Conservation (phyloP, 2,329 filamentous ascomycete genomes). For the Neospermospora avenae region DNA sequence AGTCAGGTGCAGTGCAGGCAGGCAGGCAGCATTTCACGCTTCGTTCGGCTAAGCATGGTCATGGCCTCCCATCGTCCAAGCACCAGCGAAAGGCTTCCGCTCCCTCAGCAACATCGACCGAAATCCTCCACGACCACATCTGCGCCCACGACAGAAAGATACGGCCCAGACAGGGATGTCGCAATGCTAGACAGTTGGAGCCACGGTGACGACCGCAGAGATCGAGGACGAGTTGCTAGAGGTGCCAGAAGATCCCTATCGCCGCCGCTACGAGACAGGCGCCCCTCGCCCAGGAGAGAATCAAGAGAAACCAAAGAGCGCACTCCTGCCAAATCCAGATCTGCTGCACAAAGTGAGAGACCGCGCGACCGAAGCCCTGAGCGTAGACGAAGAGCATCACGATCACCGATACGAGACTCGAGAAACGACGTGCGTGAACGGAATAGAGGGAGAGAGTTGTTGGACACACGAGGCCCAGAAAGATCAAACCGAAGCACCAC, state of each 20-base stretch:
- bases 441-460: conserved; percentile 36
- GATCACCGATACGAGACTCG: conserved; percentile 31
- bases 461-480: conserved; percentile 36
- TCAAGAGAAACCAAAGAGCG: conserved; percentile 30
- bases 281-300: conserved; percentile 33
- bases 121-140: not conserved
- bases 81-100: not conserved
- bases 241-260: conserved; percentile 39
- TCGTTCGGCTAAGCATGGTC: not conserved
- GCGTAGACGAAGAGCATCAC: conserved; percentile 31
- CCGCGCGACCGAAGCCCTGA: conserved; percentile 33
- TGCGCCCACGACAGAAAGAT: conserved; percentile 6
- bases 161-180: conserved; percentile 35
- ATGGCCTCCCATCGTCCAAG: conserved; percentile 3
- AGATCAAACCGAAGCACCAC: conserved; percentile 31
- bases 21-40: not conserved
- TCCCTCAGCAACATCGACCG: not conserved
- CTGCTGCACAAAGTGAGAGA: conserved; percentile 26
- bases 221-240: conserved; percentile 41
- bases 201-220: conserved; percentile 41
- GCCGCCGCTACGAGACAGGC: conserved; percentile 38
- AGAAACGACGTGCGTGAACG: conserved; percentile 35
- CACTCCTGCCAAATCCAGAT: conserved; percentile 30
- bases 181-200: conserved; percentile 43
- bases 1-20: not conserved